Evolutionary conservation across 2,329 filamentous ascomycete species (phyloP).

Genomic region (Beauveria varroae): DNA sequence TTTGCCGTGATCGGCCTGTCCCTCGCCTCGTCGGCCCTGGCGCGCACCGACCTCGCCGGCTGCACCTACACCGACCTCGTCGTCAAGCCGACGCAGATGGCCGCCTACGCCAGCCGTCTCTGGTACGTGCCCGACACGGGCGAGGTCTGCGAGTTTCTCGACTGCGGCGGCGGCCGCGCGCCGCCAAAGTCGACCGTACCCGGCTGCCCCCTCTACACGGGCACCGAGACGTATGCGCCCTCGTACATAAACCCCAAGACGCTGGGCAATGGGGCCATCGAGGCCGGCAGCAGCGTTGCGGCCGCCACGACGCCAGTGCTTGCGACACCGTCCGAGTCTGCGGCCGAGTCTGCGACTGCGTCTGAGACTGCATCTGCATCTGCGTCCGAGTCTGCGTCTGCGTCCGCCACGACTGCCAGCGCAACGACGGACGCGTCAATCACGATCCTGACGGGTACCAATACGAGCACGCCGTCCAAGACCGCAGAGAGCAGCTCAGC

Average conservation of each 20-base stretch:
- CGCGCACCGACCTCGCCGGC: slow-evolving; percentile 38
- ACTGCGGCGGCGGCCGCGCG: slow-evolving; percentile 61
- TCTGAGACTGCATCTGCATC: background rate
- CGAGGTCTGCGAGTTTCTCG: slow-evolving; percentile 56
- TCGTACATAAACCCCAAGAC: slow-evolving; percentile 35
- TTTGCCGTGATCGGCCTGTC: slow-evolving; percentile 19
- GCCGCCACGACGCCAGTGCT: background rate
- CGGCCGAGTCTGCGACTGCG: background rate
- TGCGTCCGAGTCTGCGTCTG: background rate
- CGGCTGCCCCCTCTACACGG: slow-evolving; percentile 49
- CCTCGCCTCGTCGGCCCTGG: slow-evolving; percentile 27
- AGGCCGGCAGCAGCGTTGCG: background rate
- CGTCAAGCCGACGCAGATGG: slow-evolving; percentile 20
- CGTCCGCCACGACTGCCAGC: background rate
- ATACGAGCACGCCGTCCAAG: background rate
- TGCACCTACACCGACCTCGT: slow-evolving; percentile 35
- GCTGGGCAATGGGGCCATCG: slow-evolving; percentile 9
- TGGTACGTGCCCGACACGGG: slow-evolving; percentile 48
- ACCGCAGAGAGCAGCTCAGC: background rate
- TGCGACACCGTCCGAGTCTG: background rate
- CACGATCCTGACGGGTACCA: background rate
- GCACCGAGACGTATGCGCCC: slow-evolving; percentile 36
- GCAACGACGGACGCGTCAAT: background rate
- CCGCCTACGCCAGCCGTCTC: slow-evolving; percentile 38
- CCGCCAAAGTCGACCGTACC: slow-evolving; percentile 57